A percentile compares a stretch with the other conserved stretches of the same genome.
Conservation (phyloP, 345 rosid genomes). For the Corchorus olitorius region DNA sequence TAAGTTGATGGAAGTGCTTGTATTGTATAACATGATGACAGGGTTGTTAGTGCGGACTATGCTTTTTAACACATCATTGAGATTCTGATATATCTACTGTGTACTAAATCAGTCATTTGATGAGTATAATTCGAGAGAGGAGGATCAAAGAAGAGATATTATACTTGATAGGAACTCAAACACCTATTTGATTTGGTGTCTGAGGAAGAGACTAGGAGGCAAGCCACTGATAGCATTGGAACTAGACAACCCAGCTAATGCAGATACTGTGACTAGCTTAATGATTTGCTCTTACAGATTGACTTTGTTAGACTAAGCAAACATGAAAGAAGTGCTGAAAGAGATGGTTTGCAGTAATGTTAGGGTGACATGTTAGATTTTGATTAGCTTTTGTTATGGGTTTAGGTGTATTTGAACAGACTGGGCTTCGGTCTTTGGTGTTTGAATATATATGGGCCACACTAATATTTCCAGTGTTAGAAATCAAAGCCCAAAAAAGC, state of each 20-base stretch:
- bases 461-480: not conserved
- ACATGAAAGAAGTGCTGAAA: not conserved
- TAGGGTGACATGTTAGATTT: not conserved
- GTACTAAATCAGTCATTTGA: not conserved
- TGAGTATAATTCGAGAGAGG: not conserved
- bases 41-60: not conserved
- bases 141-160: not conserved
- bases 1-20: not conserved
- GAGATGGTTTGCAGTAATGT: not conserved
- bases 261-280: not conserved
- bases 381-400: not conserved
- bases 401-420: not conserved
- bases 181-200: not conserved
- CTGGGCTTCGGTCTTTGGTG: not conserved
- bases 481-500: not conserved
- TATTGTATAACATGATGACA: not conserved
- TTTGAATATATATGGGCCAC: not conserved
- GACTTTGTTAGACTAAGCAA: not conserved
- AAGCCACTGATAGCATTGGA: not conserved
- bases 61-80: not conserved
- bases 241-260: not conserved
- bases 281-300: not conserved
- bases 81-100: not conserved
- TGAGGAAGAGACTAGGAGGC: not conserved
- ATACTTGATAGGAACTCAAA: not conserved